These are phyloP conservation scores for Hirschioporus abietinus DNA, from an alignment of 768 basidiomycete genomes.

Conservation along the genomic window DNA sequence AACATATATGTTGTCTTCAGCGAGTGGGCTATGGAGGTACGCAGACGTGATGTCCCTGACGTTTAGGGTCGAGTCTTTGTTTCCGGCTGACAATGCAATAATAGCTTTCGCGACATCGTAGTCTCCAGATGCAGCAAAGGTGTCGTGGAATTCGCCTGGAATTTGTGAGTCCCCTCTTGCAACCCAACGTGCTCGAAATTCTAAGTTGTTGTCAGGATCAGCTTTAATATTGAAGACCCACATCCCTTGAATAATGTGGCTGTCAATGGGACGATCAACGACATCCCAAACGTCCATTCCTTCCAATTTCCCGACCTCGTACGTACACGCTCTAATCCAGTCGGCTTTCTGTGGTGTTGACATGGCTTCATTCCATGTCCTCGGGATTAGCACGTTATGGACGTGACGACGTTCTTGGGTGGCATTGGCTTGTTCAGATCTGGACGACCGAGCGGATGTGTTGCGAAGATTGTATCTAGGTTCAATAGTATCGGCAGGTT, in stretches of 20 bases:
- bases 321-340: slow-evolving; percentile 4
- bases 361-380: slow-evolving; percentile 6
- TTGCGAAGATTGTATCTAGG: neutral
- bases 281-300: slow-evolving; percentile 18
- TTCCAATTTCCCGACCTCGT: slow-evolving; percentile 4
- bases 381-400: neutral
- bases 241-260: slow-evolving; percentile 15
- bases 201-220: slow-evolving; percentile 15
- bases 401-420: neutral
- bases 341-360: slow-evolving; percentile 3
- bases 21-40: slow-evolving; percentile 11
- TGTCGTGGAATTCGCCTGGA: slow-evolving; percentile 11
- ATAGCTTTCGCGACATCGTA: neutral
- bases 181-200: slow-evolving; percentile 23
- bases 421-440: neutral
- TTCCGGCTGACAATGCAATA: neutral
- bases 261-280: slow-evolving; percentile 14
- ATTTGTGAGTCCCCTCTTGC: slow-evolving; percentile 25
- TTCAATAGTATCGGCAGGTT: too few species aligned
- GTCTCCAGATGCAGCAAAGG: neutral
- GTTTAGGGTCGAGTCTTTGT: neutral
- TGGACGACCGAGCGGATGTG: neutral
- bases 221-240: slow-evolving; percentile 24
- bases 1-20: slow-evolving; percentile 9
- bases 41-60: slow-evolving; percentile 13